phyloP scores from a whole-genome alignment of 2,329 filamentous ascomycete species.

The Colletotrichum plurivorum region DNA sequence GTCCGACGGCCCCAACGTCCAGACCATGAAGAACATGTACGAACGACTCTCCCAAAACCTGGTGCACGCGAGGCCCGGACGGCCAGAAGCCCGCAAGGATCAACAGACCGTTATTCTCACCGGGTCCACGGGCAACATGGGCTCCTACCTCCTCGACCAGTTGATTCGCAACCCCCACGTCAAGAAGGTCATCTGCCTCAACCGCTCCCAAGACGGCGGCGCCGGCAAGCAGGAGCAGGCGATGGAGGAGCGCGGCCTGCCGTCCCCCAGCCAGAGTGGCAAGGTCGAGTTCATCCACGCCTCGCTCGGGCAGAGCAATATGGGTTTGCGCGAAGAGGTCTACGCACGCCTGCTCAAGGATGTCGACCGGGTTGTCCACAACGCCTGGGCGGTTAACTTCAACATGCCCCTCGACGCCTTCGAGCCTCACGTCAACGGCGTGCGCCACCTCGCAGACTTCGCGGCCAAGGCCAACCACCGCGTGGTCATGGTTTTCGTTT shows the following conservation, averaged over 20 bases:
- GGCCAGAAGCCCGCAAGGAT: slow-evolving; percentile 48
- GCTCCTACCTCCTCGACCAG: slow-evolving; percentile 33
- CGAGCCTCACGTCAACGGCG: slow-evolving; percentile 63
- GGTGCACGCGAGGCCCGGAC: slow-evolving; percentile 42
- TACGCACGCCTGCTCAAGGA: slow-evolving; percentile 49
- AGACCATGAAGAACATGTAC: slow-evolving; percentile 50
- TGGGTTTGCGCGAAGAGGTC: slow-evolving; percentile 23
- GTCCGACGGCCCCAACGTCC: neutral
- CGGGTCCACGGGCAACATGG: slow-evolving; percentile 34
- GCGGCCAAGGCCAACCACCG: slow-evolving; percentile 33
- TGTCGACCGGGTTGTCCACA: slow-evolving; percentile 65
- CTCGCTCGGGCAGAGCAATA: slow-evolving; percentile 8
- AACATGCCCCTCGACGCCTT: slow-evolving; percentile 65
- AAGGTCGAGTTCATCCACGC: slow-evolving; percentile 54
- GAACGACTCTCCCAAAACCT: slow-evolving; percentile 52
- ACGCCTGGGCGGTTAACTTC: slow-evolving; percentile 66
- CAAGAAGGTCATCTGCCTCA: slow-evolving; percentile 29
- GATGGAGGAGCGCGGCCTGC: slow-evolving; percentile 29
- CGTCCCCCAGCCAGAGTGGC: slow-evolving; percentile 6
- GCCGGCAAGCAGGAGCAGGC: slow-evolving; percentile 31
- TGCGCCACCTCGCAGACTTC: slow-evolving; percentile 61
- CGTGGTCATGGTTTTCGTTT: slow-evolving; percentile 35
- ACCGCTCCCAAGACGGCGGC: slow-evolving; percentile 29
- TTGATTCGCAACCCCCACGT: slow-evolving; percentile 40
- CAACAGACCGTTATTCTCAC: slow-evolving; percentile 44